phyloP scores from a whole-genome alignment of 2,329 filamentous ascomycete species.

The Colletotrichum incanum region DNA sequence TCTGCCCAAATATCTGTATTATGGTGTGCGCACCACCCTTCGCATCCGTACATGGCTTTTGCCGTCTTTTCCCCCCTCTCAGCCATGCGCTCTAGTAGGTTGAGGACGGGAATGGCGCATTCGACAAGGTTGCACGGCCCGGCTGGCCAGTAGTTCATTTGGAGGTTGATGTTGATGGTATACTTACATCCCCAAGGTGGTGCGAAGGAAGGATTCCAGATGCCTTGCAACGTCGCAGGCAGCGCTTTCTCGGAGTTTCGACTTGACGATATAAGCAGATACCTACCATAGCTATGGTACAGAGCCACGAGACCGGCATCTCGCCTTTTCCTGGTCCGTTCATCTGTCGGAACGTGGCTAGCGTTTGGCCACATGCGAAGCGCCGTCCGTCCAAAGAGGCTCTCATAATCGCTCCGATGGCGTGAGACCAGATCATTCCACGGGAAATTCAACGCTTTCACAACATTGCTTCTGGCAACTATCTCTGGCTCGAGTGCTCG shows the following conservation, averaged over 20 bases:
- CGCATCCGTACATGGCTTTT: conserved; percentile 51
- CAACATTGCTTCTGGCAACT: conserved; percentile 49
- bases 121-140: conserved; percentile 36
- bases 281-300: conserved; percentile 44
- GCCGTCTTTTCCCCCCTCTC: conserved; percentile 52
- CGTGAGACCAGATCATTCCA: conserved; percentile 45
- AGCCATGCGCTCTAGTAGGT: conserved; percentile 55
- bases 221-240: conserved; percentile 61
- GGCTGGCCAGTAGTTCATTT: conserved; percentile 61
- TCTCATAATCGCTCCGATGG: conserved; percentile 46
- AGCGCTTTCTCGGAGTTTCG: conserved; percentile 45
- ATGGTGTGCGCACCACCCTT: conserved; percentile 54
- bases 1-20: conserved; percentile 57
- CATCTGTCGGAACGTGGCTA: conserved; percentile 43
- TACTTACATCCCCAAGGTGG: conserved; percentile 61
- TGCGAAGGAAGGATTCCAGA: conserved; percentile 58
- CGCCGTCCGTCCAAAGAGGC: conserved; percentile 45
- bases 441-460: conserved; percentile 38
- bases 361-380: conserved; percentile 48
- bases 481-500: conserved; percentile 50
- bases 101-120: conserved; percentile 32
- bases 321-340: conserved; percentile 40
- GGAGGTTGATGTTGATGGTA: conserved; percentile 61
- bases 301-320: conserved; percentile 48
- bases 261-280: conserved; percentile 44